These are phyloP conservation scores for Dendrobium officinale DNA, from an alignment of 106 monocot species.

Conservation along the genomic window DNA sequence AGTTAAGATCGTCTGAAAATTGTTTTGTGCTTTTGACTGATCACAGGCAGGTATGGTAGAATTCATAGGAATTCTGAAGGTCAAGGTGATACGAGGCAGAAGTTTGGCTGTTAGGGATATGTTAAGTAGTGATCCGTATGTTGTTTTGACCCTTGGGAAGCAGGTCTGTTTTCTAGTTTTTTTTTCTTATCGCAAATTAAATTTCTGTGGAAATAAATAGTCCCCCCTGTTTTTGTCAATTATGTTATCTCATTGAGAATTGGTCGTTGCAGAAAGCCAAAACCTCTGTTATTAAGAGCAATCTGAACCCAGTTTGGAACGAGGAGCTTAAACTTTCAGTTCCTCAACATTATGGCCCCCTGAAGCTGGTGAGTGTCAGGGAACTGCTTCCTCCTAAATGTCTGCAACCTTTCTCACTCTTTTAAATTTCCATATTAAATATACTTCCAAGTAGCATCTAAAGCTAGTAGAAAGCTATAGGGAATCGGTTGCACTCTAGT, in stretches of 20 bases:
- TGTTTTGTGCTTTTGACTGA: constrained; percentile 1
- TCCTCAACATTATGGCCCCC: constrained; percentile 55
- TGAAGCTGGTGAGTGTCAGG: constrained; percentile 62
- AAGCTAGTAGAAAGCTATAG: constrained; percentile 1
- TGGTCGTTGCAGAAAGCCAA: constrained; percentile 46
- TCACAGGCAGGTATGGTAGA: constrained; percentile 47
- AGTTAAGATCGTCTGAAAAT: background rate
- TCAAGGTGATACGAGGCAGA: constrained; percentile 66
- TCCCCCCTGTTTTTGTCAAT: background rate
- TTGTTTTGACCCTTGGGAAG: constrained; percentile 60
- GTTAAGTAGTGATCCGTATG: constrained; percentile 75
- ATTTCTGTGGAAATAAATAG: background rate
- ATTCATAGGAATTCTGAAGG: constrained; percentile 61
- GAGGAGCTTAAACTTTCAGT: constrained; percentile 75
- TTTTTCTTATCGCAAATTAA: background rate
- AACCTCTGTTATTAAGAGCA: constrained; percentile 67
- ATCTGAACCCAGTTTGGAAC: constrained; percentile 88
- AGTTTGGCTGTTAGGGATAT: constrained; percentile 75
- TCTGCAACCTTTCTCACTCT: background rate
- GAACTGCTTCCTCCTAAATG: background rate
- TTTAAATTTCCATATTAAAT: constrained; percentile 1
- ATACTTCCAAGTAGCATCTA: background rate
- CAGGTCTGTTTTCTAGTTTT: constrained; percentile 26
- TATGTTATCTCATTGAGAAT: background rate
- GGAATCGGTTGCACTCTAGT: background rate